These are phyloP conservation scores for Roridomyces roridus DNA, from an alignment of 768 basidiomycete genomes.

Conservation along the genomic window DNA sequence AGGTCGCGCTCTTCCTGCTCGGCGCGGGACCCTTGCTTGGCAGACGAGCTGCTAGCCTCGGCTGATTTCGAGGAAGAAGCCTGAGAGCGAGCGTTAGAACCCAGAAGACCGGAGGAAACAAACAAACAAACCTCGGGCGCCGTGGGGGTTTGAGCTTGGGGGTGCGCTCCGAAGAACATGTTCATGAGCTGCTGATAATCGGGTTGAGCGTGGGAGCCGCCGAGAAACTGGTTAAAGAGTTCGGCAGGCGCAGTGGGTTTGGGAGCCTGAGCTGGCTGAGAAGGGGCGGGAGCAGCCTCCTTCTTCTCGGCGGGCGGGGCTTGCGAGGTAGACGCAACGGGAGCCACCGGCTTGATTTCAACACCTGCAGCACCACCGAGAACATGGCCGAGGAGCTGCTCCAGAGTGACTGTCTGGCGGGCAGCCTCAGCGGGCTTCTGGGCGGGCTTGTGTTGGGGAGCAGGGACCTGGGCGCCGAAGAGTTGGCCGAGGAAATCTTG, in stretches of 20 bases:
- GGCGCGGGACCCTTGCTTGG: slow-evolving; percentile 13
- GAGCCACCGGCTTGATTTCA: too few relatives aligned
- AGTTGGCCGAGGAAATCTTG: neutral
- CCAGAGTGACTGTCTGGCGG: neutral
- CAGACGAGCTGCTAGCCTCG: neutral
- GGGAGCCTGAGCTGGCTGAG: too few relatives aligned
- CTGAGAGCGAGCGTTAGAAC: neutral
- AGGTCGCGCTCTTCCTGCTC: slow-evolving; percentile 44
- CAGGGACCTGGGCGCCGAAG: neutral
- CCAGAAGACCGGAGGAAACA: neutral
- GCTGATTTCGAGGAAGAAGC: slow-evolving; percentile 6
- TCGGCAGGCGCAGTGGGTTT: too few relatives aligned
- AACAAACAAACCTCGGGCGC: slow-evolving; percentile 10
- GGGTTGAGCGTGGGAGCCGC: neutral
- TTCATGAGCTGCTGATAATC: slow-evolving; percentile 18
- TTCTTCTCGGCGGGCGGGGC: too few relatives aligned
- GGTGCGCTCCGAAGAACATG: slow-evolving; percentile 11
- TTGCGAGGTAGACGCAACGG: too few relatives aligned
- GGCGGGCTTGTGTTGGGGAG: neutral
- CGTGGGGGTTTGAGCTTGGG: neutral
- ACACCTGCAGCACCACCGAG: neutral
- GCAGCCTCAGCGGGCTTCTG: neutral
- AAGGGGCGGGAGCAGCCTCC: too few relatives aligned
- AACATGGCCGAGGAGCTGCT: slow-evolving; percentile 4
- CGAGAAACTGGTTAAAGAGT: neutral